Evolutionary conservation across 2,329 filamentous ascomycete species (phyloP).

Genomic region (Aspergillus neotritici): DNA sequence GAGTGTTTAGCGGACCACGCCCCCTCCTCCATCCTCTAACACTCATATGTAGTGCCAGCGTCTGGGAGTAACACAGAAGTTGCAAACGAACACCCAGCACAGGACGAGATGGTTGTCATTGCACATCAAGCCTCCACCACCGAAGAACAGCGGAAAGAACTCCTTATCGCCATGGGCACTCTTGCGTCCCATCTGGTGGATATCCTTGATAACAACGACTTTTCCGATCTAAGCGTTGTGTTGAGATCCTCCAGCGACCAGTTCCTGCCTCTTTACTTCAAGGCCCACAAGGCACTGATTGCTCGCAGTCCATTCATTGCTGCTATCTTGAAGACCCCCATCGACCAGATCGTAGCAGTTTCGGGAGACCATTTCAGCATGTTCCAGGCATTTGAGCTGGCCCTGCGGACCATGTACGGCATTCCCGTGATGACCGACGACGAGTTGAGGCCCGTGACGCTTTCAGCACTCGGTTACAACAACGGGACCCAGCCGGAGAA

Average conservation of each 20-base stretch:
- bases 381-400: slow-evolving; percentile 20
- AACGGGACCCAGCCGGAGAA: slow-evolving; percentile 1
- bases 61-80: too few relatives aligned
- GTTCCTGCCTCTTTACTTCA: slow-evolving; percentile 15
- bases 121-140: not conserved
- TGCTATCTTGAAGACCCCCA: slow-evolving; percentile 11
- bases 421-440: slow-evolving; percentile 13
- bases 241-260: slow-evolving; percentile 15
- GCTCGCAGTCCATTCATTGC: slow-evolving; percentile 21
- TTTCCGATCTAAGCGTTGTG: slow-evolving; percentile 18
- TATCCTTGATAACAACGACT: slow-evolving; percentile 10
- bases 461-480: slow-evolving; percentile 11
- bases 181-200: slow-evolving; percentile 13
- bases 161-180: not conserved
- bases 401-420: slow-evolving; percentile 26
- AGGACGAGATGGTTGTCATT: too few relatives aligned
- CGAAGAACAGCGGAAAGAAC: not conserved
- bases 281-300: slow-evolving; percentile 19
- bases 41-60: too few relatives aligned
- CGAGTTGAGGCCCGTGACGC: slow-evolving; percentile 13
- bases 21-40: too few relatives aligned
- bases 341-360: slow-evolving; percentile 10
- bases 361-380: slow-evolving; percentile 20
- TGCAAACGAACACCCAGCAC: too few relatives aligned
- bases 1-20: too few relatives aligned